These are phyloP conservation scores for Lepidium sativum DNA, from an alignment of 345 rosid genomes.

Conservation along the genomic window DNA sequence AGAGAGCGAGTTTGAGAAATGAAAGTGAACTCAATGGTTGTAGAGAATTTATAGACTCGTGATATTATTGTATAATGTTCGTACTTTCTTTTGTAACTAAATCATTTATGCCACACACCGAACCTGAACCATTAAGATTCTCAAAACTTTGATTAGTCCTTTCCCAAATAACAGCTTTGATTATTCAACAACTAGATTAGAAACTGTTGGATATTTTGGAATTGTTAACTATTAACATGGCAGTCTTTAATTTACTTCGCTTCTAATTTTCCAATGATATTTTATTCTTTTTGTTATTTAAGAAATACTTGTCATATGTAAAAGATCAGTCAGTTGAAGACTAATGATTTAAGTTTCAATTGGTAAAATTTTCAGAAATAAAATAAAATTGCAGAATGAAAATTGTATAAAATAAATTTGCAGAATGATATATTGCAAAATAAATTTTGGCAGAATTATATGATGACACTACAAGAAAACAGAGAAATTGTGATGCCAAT, in stretches of 20 bases:
- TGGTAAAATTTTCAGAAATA: no score
- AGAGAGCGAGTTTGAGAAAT: constrained; percentile 7
- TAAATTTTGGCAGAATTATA: no score
- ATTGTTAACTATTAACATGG: background rate
- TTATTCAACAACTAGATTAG: background rate
- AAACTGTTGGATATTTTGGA: background rate
- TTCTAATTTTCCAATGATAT: background rate
- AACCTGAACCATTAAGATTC: background rate
- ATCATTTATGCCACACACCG: background rate
- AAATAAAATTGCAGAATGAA: no score
- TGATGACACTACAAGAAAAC: no score
- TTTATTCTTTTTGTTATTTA: background rate
- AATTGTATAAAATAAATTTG: no score
- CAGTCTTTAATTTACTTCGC: background rate
- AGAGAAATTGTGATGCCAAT: no score
- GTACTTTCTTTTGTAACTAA: constrained; percentile 4
- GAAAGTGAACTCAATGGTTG: constrained; percentile 1
- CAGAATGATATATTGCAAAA: no score
- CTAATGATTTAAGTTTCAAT: no score
- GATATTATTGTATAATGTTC: constrained; percentile 9
- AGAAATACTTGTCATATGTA: background rate
- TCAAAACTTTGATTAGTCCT: no score
- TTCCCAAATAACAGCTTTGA: background rate
- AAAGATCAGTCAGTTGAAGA: no score
- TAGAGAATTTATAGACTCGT: constrained; percentile 12